Conservation (phyloP, 768 basidiomycete species). For the Leucocoprinus leucothites region DNA sequence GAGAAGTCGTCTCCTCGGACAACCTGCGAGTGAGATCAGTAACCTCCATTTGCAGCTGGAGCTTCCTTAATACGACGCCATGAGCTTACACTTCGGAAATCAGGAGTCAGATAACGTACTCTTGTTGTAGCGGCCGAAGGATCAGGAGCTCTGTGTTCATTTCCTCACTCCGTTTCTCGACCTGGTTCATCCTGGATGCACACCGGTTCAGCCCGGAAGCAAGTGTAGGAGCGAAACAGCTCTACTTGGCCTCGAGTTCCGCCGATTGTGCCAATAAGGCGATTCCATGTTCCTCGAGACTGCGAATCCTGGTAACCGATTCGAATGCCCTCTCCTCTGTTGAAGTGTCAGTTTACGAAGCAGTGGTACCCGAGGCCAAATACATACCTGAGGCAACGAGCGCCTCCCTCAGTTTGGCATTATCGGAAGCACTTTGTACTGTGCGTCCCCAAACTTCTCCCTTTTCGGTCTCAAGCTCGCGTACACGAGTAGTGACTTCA, state of each 20-base stretch:
- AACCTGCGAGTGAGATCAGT: background rate
- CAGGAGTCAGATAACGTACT: conserved; percentile 12
- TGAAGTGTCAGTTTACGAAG: background rate
- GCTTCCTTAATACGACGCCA: background rate
- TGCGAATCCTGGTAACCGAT: conserved; percentile 21
- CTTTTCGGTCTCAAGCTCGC: conserved; percentile 35
- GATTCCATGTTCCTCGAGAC: conserved; percentile 27
- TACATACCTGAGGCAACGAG: conserved; percentile 13
- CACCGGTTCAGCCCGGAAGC: background rate
- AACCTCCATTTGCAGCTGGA: conserved; percentile 2
- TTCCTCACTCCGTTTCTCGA: conserved; percentile 11
- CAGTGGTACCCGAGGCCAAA: background rate
- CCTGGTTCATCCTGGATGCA: conserved; percentile 12
- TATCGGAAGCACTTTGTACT: conserved; percentile 17
- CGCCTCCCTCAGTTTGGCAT: conserved; percentile 14
- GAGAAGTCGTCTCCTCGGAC: background rate
- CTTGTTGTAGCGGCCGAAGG: conserved; percentile 18
- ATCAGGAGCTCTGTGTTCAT: conserved; percentile 14
- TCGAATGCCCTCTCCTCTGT: conserved; percentile 23
- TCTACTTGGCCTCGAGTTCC: conserved; percentile 18
- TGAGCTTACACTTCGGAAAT: background rate
- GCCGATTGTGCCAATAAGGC: conserved; percentile 22
- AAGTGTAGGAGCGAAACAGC: background rate
- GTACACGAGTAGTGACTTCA: conserved; percentile 27
- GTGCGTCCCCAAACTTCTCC: conserved; percentile 16